Base-by-base conservation (phyloP, 305 asterid species). In the Rubia tinctorum region DNA sequence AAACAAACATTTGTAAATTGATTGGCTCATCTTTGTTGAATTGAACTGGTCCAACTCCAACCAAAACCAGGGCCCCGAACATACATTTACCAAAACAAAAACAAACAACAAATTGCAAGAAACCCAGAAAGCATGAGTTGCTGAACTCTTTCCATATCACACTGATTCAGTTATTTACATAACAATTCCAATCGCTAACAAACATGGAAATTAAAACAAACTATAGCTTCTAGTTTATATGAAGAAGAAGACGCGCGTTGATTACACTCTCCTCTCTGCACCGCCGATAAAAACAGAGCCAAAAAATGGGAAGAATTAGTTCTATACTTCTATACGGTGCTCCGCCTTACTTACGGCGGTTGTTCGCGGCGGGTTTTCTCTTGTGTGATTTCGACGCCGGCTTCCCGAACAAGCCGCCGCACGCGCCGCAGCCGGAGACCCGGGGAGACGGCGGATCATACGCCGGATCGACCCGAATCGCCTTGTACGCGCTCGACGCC, bases 391-490 rank as follows among this genome's bases (percentile, higher is more conserved):
- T 69, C 22, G 82, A 59, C 39, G 63, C 37, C 8, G 83, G 80
- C 70, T 80, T 81, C 23, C 88, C 86, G 39, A 83, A 87, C 39
- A 83, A 53, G 40, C 76, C 82, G 72, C 76, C 82, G 74, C 91
- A 87, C 30, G 82, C 23, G 7, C 88, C 83, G 42, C 91, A 84
- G 56, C 88, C 85, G 6, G 88, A 83, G 53, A 82, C 84, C 75
- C 73, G 85, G 17, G 91, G 89, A 73, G 90, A 85, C 42, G 88
- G 90, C 47, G 91, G 91, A 51, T 85, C 91, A 12, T 23, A 69
- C 8, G 80, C 61, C 5, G 85, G 77, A 27, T 63, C 75, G 23
- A 76, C 77, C 66, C 75, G 59, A 14, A 75, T 62, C 0, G 78
- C 40, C 8, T 73, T 74, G 47, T 77, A 81, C 0, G 78, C 51